These are phyloP conservation scores for Vicia sativa DNA, from an alignment of 306 rosid genomes.

Conservation along the genomic window DNA sequence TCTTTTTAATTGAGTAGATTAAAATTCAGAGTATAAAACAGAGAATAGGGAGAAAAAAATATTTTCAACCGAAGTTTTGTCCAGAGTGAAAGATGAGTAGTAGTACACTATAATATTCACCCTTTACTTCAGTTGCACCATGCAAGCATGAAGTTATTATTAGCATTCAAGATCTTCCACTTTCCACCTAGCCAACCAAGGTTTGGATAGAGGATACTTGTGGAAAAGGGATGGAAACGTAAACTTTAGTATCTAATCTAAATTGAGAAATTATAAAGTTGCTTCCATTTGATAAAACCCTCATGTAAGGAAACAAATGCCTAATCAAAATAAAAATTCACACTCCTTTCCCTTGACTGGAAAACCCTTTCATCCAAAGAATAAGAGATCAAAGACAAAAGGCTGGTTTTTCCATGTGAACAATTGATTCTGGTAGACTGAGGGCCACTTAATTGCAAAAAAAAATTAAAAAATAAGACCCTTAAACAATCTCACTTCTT, in stretches of 20 bases:
- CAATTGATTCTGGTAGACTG: constrained; percentile 7
- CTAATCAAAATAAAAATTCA: constrained; percentile 14
- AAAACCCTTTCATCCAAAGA: constrained; percentile 5
- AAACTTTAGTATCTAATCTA: constrained; percentile 5
- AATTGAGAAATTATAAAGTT: constrained; percentile 9
- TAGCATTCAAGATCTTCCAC: constrained; percentile 19
- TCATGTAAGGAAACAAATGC: neutral
- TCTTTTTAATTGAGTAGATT: constrained; percentile 12
- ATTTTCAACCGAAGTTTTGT: constrained; percentile 5
- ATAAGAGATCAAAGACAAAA: constrained; percentile 8
- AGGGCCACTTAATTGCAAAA: constrained; percentile 8
- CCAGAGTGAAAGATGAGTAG: constrained; percentile 12
- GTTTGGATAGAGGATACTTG: neutral
- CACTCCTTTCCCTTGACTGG: neutral
- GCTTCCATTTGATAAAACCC: constrained; percentile 21
- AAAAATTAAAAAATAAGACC: neutral
- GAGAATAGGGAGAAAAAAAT: neutral
- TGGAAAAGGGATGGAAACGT: constrained; percentile 1
- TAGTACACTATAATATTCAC: constrained; percentile 8
- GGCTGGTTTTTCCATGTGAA: constrained; percentile 9
- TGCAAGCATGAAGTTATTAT: constrained; percentile 4
- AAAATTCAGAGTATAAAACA: constrained; percentile 5
- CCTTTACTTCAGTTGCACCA: constrained; percentile 4
- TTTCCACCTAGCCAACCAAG: constrained; percentile 20
- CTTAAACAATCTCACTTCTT: constrained; percentile 1